Base-by-base conservation (phyloP, 106 monocot genomes). In the Chionographis japonica region DNA sequence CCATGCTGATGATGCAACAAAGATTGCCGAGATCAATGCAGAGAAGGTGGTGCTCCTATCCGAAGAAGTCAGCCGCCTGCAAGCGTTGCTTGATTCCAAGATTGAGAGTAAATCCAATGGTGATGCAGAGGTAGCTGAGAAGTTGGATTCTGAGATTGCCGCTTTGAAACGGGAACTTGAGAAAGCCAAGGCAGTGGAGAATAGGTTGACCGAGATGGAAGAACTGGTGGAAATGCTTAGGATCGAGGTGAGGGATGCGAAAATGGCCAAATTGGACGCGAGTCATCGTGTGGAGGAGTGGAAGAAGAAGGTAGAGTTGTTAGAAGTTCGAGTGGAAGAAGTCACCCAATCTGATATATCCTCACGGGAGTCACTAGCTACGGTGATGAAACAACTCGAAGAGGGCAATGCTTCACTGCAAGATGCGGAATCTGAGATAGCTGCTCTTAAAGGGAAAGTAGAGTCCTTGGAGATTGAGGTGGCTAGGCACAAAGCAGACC, bases 11-110 rank as follows among this genome's bases (percentile, higher is more conserved):
- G 85, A 81, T 60, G 81, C 85, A 14, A 72, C 75, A 67, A 78
- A 76, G 68, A 80, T 80, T 38, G 85, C 92, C 20, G 83, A 88
- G 56, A 67, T 71, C 42, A 83, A 83, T 65, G 80, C 85, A 9
- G 85, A 82, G 72, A 84, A 84, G 69, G 83, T 86, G 0, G 63
- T 41, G 20, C 17, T 67, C 39, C 68, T 86, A 9, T 69, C 77
- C 16, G 70, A 36, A 3, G 92, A 92, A 66, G 12, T 88, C 7
- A 68, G 41, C 37, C 76, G 73, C 11, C 68, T 88, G 51, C 75
- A 92, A 69, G 46, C 50, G 4, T 60, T 83, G 62, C 72, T 88
- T 3, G 85, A 92, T 38, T 70, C 78, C 18, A 83, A 88, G 62
- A 1, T 79, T 19, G 89, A 89, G 63, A 52, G 46, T 10, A 78